A percentile compares a stretch with the other conserved stretches of the same genome.
phyloP scores from a whole-genome alignment of 163 green algal genomes.

The Scenedesmus sp. region DNA sequence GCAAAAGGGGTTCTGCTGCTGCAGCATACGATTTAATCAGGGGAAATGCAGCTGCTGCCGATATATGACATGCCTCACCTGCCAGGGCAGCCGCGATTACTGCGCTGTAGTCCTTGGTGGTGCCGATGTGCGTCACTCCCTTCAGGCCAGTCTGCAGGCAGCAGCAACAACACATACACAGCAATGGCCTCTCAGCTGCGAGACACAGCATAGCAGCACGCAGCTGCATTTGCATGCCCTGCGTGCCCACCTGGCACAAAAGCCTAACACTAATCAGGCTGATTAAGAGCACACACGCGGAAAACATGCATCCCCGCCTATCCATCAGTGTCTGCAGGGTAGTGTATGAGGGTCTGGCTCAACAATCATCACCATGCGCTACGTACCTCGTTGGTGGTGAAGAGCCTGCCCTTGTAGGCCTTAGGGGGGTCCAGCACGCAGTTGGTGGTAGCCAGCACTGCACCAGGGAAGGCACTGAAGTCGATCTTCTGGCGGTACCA shows the following conservation, averaged over 20 bases:
- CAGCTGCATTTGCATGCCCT: not conserved
- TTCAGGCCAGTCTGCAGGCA: conserved; percentile 45
- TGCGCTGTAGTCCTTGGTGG: conserved; percentile 62
- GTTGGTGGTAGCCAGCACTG: conserved; percentile 79
- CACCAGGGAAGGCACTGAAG: conserved; percentile 51
- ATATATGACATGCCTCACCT: conserved; percentile 40
- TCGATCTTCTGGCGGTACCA: conserved; percentile 80
- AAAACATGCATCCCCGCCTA: no score
- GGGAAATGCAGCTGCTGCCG: not conserved
- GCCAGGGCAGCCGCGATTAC: conserved; percentile 69
- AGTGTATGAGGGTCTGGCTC: not conserved
- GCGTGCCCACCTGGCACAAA: no score
- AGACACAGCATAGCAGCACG: not conserved
- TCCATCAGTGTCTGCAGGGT: not conserved
- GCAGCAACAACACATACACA: not conserved
- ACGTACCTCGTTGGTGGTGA: conserved; percentile 71
- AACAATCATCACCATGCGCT: not conserved
- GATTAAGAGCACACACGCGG: no score
- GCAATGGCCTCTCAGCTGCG: not conserved
- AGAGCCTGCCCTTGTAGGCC: conserved; percentile 72
- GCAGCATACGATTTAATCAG: not conserved
- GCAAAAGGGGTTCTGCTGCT: not conserved
- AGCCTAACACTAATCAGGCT: no score
- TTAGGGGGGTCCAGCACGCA: conserved; percentile 76
- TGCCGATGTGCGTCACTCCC: conserved; percentile 50